Conservation (phyloP, 192 early-diverging fungal genomes). For the Backusella luteola region DNA sequence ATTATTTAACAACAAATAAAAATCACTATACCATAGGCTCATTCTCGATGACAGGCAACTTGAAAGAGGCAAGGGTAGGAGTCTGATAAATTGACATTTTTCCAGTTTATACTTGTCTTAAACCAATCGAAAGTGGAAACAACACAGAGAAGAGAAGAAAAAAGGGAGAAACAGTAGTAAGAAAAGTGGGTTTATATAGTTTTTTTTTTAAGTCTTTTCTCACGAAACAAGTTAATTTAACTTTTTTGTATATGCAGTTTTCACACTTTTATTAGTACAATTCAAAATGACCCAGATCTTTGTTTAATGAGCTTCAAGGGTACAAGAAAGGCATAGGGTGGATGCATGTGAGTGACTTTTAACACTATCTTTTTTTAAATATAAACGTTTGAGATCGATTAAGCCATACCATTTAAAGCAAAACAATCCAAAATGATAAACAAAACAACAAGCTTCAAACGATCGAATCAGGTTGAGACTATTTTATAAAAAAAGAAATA, state of each 20-base stretch:
- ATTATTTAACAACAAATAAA: background rate
- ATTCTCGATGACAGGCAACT: constrained; percentile 79
- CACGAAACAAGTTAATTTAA: background rate
- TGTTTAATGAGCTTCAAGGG: background rate
- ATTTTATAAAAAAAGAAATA: background rate
- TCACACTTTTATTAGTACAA: background rate
- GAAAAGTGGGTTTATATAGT: background rate
- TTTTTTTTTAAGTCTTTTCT: too few species aligned
- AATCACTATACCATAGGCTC: constrained; percentile 72
- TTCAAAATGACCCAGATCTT: background rate
- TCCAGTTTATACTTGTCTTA: background rate
- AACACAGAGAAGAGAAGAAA: background rate
- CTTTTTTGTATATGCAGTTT: background rate
- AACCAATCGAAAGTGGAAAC: background rate
- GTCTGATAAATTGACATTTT: constrained; percentile 15
- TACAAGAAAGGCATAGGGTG: background rate
- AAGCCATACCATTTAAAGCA: background rate
- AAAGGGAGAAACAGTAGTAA: background rate
- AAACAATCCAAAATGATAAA: background rate
- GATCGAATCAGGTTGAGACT: background rate
- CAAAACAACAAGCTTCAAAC: background rate
- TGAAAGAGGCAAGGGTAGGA: constrained; percentile 74
- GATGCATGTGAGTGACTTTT: background rate
- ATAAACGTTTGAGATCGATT: background rate
- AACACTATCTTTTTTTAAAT: background rate